Base-by-base conservation (phyloP, 805 yeast genomes). In the Wickerhamiella musiphila region DNA sequence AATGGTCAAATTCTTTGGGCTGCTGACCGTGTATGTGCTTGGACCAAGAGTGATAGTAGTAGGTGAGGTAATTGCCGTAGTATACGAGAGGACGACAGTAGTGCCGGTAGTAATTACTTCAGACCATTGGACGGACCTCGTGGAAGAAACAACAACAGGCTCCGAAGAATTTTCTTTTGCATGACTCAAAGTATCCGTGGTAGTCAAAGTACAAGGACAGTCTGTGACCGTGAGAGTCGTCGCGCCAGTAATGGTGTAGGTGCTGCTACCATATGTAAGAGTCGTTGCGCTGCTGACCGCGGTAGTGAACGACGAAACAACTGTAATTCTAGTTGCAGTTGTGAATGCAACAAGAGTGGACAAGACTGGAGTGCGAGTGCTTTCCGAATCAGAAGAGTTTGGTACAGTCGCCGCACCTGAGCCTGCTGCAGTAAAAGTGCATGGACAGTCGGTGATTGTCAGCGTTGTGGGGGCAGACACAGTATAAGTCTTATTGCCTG, bases 401-500 rank as follows among this genome's bases (percentile, higher is more conserved):
- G n/a, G n/a, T n/a, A n/a, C n/a, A n/a, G n/a, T n/a, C n/a, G n/a
- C n/a, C n/a, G n/a, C n/a, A n/a, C n/a, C n/a, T n/a, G n/a, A n/a
- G n/a, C n/a, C 26, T 14, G 18, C 13, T 11, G n/a, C 24, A 3
- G 30, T 18, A 18, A 28, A 8, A 19, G 41, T 35, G 36, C 36
- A 38, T 2, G 41, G 41, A 30, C 41, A 35, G 28, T 37, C 35
- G 3, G 35, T 32, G 6, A 36, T 32, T 3, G 34, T 32, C 14
- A 36, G 26, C 7, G 35, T 34, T 18, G 40, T 34, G n/a, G 40
- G 30, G 15, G 21, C 40, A 8, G 40, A 34, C 11, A 35, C 37
- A 11, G 46, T 46, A 68, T 67, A 63, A 49, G 81, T 72, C 54
- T 53, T 52, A 61, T 62, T 63, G 65, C 70, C 69, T 52, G 69